Percentiles rank a stretch among this genome's conserved stretches.
Evolutionary conservation across 345 rosid species (phyloP).

Genomic region (Syzygium aqueum): DNA sequence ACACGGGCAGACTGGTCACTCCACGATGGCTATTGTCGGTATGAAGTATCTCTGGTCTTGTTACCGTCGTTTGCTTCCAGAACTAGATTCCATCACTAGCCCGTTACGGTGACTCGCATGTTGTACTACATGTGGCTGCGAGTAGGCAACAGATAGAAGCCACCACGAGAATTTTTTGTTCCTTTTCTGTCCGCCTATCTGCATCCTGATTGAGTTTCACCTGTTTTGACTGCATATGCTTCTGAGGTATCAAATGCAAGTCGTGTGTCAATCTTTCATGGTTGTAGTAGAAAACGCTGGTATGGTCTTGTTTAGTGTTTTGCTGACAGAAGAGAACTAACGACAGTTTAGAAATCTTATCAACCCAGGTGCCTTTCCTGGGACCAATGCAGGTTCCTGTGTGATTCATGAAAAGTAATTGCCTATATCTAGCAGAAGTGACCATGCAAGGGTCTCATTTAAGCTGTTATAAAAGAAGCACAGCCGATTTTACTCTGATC

Average conservation of each 20-base stretch:
- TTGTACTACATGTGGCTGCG: not conserved
- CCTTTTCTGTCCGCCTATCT: not conserved
- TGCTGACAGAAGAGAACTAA: not conserved
- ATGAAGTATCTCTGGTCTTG: conserved; percentile 5
- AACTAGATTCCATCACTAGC: not conserved
- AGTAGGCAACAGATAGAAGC: not conserved
- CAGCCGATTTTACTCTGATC: not conserved
- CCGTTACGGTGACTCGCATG: not conserved
- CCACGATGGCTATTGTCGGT: conserved; percentile 75
- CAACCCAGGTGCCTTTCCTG: not conserved
- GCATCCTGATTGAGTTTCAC: not conserved
- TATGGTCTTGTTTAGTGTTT: not conserved
- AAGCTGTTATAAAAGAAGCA: not conserved
- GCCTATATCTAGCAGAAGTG: not conserved
- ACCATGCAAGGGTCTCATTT: not conserved
- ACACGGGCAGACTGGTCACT: conserved; percentile 58
- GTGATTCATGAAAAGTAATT: not conserved
- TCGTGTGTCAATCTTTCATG: not conserved
- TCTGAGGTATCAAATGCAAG: not conserved
- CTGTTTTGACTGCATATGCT: not conserved
- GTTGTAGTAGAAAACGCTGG: no score
- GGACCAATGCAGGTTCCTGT: not conserved
- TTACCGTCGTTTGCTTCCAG: not conserved
- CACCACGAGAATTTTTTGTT: not conserved
- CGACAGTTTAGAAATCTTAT: not conserved